Evolutionary conservation across 2,329 filamentous ascomycete species (phyloP).

Genomic region (Sporothrix brunneoviolacea): DNA sequence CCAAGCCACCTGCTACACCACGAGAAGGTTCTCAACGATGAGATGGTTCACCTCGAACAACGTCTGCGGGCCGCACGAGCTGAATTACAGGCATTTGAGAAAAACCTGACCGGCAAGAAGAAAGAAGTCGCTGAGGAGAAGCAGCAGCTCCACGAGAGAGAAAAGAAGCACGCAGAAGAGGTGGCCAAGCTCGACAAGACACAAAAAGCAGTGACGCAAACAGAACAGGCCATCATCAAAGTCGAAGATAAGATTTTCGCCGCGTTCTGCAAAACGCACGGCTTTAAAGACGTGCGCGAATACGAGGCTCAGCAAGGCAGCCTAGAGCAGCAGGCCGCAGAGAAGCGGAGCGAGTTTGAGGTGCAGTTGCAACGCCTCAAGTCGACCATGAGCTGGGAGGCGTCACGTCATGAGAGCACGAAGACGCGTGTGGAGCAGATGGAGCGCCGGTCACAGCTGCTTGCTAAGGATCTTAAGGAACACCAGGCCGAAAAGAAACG

Average conservation of each 20-base stretch:
- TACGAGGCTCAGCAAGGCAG: conserved; percentile 93
- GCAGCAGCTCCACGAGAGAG: conserved; percentile 65
- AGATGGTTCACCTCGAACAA: conserved; percentile 73
- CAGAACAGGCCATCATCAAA: conserved; percentile 59
- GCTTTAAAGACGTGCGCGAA: conserved; percentile 82
- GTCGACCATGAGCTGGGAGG: conserved; percentile 52
- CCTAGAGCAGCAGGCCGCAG: conserved; percentile 79
- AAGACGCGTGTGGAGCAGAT: conserved; percentile 63
- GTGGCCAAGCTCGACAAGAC: conserved; percentile 58
- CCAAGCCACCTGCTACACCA: conserved; percentile 66
- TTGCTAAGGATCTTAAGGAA: conserved; percentile 61
- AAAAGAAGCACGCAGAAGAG: conserved; percentile 72
- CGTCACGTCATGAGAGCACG: conserved; percentile 47
- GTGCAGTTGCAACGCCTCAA: conserved; percentile 73
- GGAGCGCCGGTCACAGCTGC: conserved; percentile 57
- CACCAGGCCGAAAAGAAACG: conserved; percentile 66
- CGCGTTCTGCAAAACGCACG: conserved; percentile 77
- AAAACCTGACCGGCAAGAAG: conserved; percentile 77
- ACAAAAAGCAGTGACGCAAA: conserved; percentile 43
- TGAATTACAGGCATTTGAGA: conserved; percentile 70
- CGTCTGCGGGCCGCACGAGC: conserved; percentile 64
- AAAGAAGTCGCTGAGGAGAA: conserved; percentile 71
- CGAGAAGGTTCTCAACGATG: conserved; percentile 74
- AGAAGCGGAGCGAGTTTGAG: conserved; percentile 81
- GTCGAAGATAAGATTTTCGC: conserved; percentile 87